A percentile compares a stretch with the other conserved stretches of the same genome.
Evolutionary conservation across 257 asterid genomes (phyloP).

Genomic region (Fraxinus americana): DNA sequence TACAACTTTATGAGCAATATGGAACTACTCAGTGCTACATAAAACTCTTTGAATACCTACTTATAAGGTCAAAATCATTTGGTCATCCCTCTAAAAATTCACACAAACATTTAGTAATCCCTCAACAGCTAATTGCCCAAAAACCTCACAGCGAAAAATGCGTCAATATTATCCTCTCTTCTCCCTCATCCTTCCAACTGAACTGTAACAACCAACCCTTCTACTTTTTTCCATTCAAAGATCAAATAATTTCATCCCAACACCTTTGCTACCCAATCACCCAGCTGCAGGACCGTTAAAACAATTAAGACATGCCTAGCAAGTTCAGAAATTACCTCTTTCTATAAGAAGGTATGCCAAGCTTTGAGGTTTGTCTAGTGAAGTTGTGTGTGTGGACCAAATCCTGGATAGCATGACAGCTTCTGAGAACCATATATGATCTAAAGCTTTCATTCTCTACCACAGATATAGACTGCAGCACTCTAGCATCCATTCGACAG

Average conservation of each 20-base stretch:
- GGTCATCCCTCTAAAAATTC: background rate
- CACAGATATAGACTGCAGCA: constrained; percentile 39
- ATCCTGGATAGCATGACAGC: constrained; percentile 32
- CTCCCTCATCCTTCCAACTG: background rate
- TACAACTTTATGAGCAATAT: background rate
- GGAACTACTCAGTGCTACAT: background rate
- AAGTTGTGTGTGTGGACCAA: constrained; percentile 28
- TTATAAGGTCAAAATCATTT: background rate
- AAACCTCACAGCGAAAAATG: background rate
- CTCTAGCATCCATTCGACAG: constrained; percentile 40
- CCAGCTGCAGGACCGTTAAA: background rate
- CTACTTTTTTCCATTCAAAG: background rate
- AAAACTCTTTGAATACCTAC: background rate
- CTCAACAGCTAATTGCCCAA: background rate
- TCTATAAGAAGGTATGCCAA: constrained; percentile 33
- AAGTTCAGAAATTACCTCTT: constrained; percentile 48
- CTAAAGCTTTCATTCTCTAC: constrained; percentile 36
- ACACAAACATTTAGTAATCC: background rate
- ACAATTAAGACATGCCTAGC: background rate
- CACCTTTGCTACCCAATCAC: background rate
- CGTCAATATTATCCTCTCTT: background rate
- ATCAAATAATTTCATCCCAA: background rate
- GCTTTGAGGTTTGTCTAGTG: constrained; percentile 36
- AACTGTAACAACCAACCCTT: background rate
- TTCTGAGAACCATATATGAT: constrained; percentile 30